Evolutionary conservation across 2,329 filamentous ascomycete genomes (phyloP), one percentile per base, ranked within the genome.

Genomic region (Parasarocladium wereldwijsianum): DNA sequence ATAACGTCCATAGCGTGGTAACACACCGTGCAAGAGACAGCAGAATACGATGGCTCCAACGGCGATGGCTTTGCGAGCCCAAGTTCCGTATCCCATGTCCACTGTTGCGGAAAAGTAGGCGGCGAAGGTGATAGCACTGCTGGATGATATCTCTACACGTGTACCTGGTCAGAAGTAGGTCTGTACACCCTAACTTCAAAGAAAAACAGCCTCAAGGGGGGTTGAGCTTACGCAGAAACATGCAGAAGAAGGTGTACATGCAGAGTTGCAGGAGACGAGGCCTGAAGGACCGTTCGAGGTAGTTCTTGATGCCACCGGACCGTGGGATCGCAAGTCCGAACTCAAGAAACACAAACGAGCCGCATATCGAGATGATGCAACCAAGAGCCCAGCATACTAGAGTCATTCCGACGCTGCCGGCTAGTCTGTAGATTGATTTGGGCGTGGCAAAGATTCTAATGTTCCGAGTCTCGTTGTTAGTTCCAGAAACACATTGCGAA

Each of bases 291-390:
- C 40, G 34, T 20, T 43, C 40, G 3, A 43, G 39, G 21, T 43
- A 43, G 21, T 43, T 43, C 36, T 43, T 43, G 32, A 43, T 36
- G 5, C 41, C 39, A 5, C 41, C 40, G 4, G 37, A 39, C 32
- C 40, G 31, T 2, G 40, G 41, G 4, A 43, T 41, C 3, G 38
- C 40, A 3, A 38, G 35, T 2, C 42, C 42, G 27, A 42, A 43
- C 16, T 43, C 40, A 5, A 44, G 34, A 35, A 44, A 40, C 9
- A 42, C 37, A 17, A 44, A 37, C 4, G 37, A 30, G 2, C 42
- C 42, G 12, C 36, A 40, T 2, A 41, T 43, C 1, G 41, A 32
- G 17, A 44, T 41, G 1, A 42, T 30, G 5, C 35, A 33, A 2
- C 41, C 41, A 4, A 43, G 41, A 4, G 42, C 34, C 42, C 41